Evolutionary conservation across 2,329 filamentous ascomycete genomes (phyloP), one percentile per base, ranked within the genome.

Genomic region (Talaromyces sp.): DNA sequence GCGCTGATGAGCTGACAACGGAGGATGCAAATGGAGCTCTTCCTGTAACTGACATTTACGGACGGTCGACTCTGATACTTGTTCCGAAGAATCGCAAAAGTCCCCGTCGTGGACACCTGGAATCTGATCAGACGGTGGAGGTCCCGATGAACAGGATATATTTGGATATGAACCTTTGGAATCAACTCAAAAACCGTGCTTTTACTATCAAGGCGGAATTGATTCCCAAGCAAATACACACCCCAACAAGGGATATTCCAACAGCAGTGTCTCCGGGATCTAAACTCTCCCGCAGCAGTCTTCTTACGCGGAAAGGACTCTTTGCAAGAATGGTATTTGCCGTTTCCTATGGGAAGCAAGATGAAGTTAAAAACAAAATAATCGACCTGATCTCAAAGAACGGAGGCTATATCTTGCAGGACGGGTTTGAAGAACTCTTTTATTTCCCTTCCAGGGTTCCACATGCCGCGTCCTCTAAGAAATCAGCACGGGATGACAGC

Each of bases 291-390:
- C 78, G 81, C 62, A 71, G 66, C 57, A 61, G 71, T 54, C 65
- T 70, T 11, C 66, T 69, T 24, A 64, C 63, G 62, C 66, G 52
- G 3, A 69, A 66, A 19, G 78, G 78, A 2, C 64, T 96, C 0
- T 96, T 98, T 68, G 77, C 83, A 1, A 86, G 87, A 49, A 96
- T 97, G 92, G 86, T 86, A 0, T 97, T 98, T 74, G 92, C 92
- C 0, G 83, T 96, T 11, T 93, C 91, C 0, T 90, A 91, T 63
- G 78, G 80, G 2, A 80, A 83, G 1, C 81, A 85, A 57, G 81
- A 80, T 17, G 77, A 77, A 9, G 82, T 85, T 19, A 84, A 85
- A 72, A 68, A 84, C 64, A 69, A 78, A 54, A 72, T 95, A 2
- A 84, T 84, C 35, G 80, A 79, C 1, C 78, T 85, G 55, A 92